Evolutionary conservation across 2,329 filamentous ascomycete species (phyloP).

Genomic region (Tolypocladium inflatum): DNA sequence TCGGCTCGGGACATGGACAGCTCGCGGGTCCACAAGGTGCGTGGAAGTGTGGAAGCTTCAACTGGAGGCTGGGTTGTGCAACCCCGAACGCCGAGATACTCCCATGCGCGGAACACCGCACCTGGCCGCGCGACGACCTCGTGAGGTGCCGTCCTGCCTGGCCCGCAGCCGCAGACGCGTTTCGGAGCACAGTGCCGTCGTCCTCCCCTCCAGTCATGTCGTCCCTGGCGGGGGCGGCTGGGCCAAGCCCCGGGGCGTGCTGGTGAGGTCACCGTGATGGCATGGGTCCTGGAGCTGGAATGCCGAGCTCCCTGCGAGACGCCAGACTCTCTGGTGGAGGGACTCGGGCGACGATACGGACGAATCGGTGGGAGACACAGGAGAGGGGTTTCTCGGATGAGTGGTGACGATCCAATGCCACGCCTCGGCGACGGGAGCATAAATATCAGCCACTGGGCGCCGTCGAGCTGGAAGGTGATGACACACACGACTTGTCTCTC

Average conservation of each 20-base stretch:
- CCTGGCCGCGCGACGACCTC: not conserved
- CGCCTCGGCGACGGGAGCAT: not conserved
- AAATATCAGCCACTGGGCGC: not conserved
- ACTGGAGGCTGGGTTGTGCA: not conserved
- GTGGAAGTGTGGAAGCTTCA: not conserved
- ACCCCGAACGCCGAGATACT: conserved; percentile 11
- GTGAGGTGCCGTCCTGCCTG: not conserved
- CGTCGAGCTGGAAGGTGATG: not conserved
- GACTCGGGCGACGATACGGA: not conserved
- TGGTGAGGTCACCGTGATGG: not conserved
- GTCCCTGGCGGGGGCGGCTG: not conserved
- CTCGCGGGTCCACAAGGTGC: not conserved
- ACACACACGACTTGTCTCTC: not conserved
- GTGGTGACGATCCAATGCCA: not conserved
- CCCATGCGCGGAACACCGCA: not conserved
- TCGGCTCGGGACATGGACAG: not conserved
- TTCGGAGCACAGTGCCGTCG: not conserved
- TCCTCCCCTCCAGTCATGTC: not conserved
- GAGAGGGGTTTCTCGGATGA: not conserved
- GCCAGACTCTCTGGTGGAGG: not conserved
- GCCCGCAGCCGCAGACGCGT: not conserved
- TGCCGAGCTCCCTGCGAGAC: conserved; percentile 7
- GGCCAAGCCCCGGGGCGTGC: not conserved
- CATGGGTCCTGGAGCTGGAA: not conserved
- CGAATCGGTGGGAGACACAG: not conserved